These are phyloP conservation scores for Apiospora arundinis DNA, from an alignment of 2,329 filamentous ascomycete species.

Conservation along the genomic window DNA sequence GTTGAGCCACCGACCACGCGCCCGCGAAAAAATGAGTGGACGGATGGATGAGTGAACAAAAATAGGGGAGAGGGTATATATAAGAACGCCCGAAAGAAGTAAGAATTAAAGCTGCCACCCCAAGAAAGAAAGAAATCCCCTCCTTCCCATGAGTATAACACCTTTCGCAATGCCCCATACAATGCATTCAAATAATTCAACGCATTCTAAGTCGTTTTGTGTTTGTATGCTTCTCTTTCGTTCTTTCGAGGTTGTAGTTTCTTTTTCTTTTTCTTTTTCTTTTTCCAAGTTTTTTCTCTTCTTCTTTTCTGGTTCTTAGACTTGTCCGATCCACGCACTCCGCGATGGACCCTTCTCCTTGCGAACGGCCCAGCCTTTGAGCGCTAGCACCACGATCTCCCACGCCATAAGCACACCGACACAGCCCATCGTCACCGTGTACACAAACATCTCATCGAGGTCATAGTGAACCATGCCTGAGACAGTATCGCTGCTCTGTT, in stretches of 20 bases:
- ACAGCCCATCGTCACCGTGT: slow-evolving; percentile 85
- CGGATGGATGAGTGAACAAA: background rate
- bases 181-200: background rate
- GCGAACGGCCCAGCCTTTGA: slow-evolving; percentile 85
- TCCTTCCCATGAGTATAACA: background rate
- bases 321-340: slow-evolving; percentile 8
- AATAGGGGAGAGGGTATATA: background rate
- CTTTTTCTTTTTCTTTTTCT: background rate
- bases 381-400: slow-evolving; percentile 75
- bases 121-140: background rate
- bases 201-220: background rate
- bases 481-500: slow-evolving; percentile 71
- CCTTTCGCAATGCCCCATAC: background rate
- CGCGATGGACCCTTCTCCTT: slow-evolving; percentile 43
- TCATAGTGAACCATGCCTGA: slow-evolving; percentile 76
- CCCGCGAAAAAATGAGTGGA: background rate
- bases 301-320: background rate
- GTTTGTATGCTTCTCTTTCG: background rate
- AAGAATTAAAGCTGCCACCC: background rate
- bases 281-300: background rate
- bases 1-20: background rate
- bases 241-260: background rate
- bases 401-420: slow-evolving; percentile 87
- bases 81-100: background rate
- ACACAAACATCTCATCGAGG: slow-evolving; percentile 91